Evolutionary conservation across 2,329 filamentous ascomycete species (phyloP).

Genomic region (Penicillium freii): DNA sequence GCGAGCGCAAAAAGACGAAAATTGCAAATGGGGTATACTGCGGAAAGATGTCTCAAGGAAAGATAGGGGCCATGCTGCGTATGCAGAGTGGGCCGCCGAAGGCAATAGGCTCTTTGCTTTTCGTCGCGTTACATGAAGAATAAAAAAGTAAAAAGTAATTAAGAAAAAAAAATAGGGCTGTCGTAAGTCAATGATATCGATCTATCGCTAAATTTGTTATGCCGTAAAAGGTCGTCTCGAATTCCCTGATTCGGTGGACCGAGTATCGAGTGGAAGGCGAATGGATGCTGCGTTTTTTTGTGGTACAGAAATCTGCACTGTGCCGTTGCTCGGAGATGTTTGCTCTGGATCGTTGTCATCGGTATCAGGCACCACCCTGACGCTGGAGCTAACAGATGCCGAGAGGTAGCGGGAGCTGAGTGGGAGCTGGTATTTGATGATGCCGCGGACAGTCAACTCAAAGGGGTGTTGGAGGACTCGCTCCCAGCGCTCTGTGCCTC

Average conservation of each 20-base stretch:
- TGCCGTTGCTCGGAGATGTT: conserved; percentile 29
- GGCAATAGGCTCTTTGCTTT: conserved; percentile 7
- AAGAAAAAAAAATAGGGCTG: conserved; percentile 12
- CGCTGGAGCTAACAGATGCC: conserved; percentile 47
- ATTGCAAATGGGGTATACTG: conserved; percentile 24
- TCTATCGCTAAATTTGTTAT: conserved; percentile 28
- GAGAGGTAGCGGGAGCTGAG: conserved; percentile 55
- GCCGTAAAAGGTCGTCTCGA: conserved; percentile 31
- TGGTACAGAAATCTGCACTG: conserved; percentile 20
- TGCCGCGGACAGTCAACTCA: conserved; percentile 85
- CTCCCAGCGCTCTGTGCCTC: conserved; percentile 85
- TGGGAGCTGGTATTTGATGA: conserved; percentile 75
- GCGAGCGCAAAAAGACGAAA: neutral
- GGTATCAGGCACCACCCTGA: conserved; percentile 41
- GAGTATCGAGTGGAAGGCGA: conserved; percentile 14
- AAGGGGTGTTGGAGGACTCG: conserved; percentile 87
- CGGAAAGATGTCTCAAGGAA: conserved; percentile 11
- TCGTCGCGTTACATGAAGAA: conserved; percentile 18
- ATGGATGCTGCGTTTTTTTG: conserved; percentile 7
- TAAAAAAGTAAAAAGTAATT: conserved; percentile 6
- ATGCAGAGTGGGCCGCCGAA: neutral
- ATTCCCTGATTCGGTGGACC: conserved; percentile 9
- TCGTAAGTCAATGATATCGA: conserved; percentile 26
- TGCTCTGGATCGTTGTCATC: conserved; percentile 25
- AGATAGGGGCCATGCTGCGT: neutral